Base-by-base conservation (phyloP, 768 basidiomycete species). In the Pulveroboletus sp. region DNA sequence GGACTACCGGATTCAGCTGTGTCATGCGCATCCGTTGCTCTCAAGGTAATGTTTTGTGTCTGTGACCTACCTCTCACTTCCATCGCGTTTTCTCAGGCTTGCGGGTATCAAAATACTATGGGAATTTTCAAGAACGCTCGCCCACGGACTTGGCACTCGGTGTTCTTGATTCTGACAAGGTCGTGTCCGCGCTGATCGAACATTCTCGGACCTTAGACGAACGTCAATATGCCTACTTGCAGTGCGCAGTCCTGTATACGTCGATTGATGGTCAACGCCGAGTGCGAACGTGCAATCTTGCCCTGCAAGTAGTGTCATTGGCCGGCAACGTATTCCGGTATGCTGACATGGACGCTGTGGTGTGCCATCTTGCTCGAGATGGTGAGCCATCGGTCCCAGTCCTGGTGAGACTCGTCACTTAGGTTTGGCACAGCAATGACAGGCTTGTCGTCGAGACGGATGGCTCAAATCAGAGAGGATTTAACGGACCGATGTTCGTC, bases 321-420 rank as follows among this genome's bases (percentile, higher is more conserved):
- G 90, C 93, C n/a, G 90, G 84, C 8, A 93, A 87, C 63, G 83
- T 98, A 10, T 99, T 94, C 72, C 81, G 87, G 44, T 90, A 74
- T 67, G 93, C 92, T 11, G 96, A 99, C 69, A 77, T 93, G 73
- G 94, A 98, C 57, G 79, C 89, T 3, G 80, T 85, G 2, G 75
- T 94, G 21, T 78, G 81, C 38, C 74, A 86, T 65, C 68, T 92
- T 52, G 73, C 85, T 30, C 89, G 93, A 55, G 82, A 89, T 63
- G 85, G 95, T 93, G 54, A 59, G 79, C 62, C 5, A 18, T 57
- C 41, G 24, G 21, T 54, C n/a, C 31, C 39, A n/a, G 11, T 39
- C 43, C 54, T 30, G 50, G 21, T 28, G 6, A 33, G 7, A 17
- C 8, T 24, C 15, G 32, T 45, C 35, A 32, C 42, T 49, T 36